These are phyloP conservation scores for Tetrapyrgos nigripes DNA, from an alignment of 1,284 basidiomycete genomes.

Conservation along the genomic window DNA sequence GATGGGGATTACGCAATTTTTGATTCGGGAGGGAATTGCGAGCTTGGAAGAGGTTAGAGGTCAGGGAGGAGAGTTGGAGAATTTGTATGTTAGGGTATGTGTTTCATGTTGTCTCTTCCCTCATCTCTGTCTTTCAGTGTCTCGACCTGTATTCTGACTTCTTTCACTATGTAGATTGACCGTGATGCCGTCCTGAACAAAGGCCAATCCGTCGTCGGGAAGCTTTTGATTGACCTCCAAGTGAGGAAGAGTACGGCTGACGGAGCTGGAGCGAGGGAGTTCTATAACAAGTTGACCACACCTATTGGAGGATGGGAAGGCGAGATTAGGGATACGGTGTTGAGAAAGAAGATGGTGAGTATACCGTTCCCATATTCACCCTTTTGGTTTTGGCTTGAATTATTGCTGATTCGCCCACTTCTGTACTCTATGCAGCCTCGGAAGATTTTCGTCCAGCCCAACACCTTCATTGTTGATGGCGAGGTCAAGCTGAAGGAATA, in stretches of 20 bases:
- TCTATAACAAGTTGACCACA: slow-evolving; percentile 77
- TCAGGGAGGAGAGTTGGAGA: slow-evolving; percentile 61
- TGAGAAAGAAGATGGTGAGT: slow-evolving; percentile 80
- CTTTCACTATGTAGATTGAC: slow-evolving; percentile 58
- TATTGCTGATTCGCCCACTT: slow-evolving; percentile 8
- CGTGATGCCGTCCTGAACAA: slow-evolving; percentile 67
- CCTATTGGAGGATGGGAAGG: slow-evolving; percentile 75
- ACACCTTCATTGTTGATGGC: slow-evolving; percentile 68
- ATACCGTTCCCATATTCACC: slow-evolving; percentile 1
- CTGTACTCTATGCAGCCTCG: slow-evolving; percentile 59
- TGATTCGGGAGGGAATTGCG: slow-evolving; percentile 76
- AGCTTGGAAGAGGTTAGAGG: slow-evolving; percentile 70
- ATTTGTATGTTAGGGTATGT: slow-evolving; percentile 73
- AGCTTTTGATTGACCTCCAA: slow-evolving; percentile 79
- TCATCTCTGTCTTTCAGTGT: neutral
- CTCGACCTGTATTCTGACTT: neutral
- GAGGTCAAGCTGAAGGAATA: slow-evolving; percentile 82
- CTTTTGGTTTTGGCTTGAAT: neutral
- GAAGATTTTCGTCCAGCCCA: slow-evolving; percentile 85
- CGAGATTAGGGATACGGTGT: slow-evolving; percentile 77
- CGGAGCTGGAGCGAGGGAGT: slow-evolving; percentile 74
- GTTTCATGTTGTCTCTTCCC: neutral
- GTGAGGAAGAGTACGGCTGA: slow-evolving; percentile 86
- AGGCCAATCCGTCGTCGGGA: slow-evolving; percentile 71
- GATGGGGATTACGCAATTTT: slow-evolving; percentile 82